Conservation (phyloP, 176 grass and related monocot genomes). For the Tuctoria greenei region DNA sequence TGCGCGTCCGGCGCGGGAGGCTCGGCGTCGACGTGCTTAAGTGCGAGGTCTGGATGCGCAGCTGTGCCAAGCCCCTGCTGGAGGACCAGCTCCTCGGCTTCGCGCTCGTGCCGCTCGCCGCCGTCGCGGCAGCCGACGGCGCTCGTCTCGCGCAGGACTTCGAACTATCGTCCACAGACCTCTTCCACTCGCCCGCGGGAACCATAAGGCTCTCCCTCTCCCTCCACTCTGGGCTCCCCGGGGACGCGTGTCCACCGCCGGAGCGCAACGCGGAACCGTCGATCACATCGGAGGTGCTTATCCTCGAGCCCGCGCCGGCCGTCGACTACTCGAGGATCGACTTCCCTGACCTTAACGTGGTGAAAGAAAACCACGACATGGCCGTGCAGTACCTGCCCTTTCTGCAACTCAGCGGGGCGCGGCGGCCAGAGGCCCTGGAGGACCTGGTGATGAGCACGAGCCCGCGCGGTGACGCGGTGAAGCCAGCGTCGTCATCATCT, state of each 20-base stretch:
- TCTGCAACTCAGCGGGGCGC: conserved; percentile 40
- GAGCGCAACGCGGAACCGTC: conserved; percentile 23
- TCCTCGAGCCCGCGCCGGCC: conserved; percentile 42
- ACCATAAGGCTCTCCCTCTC: conserved; percentile 64
- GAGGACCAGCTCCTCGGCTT: conserved; percentile 95
- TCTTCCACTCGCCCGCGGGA: conserved; percentile 73
- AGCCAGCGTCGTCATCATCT: conserved; percentile 24
- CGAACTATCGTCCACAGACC: conserved; percentile 78
- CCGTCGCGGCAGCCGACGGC: conserved; percentile 36
- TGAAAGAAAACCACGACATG: conserved; percentile 74
- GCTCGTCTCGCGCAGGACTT: conserved; percentile 46
- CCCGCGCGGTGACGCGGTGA: conserved; percentile 3
- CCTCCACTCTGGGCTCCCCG: conserved; percentile 19
- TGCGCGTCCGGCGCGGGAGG: conserved; percentile 7
- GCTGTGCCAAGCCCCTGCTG: conserved; percentile 50
- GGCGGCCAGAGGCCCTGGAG: conserved; percentile 32
- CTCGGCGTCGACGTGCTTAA: conserved; percentile 69
- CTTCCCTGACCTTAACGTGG: conserved; percentile 62
- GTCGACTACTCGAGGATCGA: conserved; percentile 54
- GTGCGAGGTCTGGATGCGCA: conserved; percentile 92
- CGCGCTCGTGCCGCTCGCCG: conserved; percentile 70
- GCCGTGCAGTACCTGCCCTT: conserved; percentile 77
- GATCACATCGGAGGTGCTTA: conserved; percentile 79
- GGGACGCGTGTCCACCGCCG: not conserved
- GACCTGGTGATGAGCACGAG: conserved; percentile 32